Base-by-base conservation (phyloP, 257 asterid genomes). In the Nicotiana attenuata region DNA sequence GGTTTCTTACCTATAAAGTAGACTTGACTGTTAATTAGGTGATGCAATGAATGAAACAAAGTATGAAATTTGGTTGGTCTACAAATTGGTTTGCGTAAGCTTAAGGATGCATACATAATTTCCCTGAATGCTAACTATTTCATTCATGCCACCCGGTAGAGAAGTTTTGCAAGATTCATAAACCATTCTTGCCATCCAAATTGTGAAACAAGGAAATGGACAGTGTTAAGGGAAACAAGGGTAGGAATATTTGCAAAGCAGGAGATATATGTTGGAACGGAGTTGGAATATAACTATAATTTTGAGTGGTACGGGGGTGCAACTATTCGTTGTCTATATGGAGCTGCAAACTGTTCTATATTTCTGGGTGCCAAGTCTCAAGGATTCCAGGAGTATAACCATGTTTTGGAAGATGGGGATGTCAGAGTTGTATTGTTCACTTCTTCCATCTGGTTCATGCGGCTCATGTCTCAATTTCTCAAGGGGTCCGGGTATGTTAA, bases 131-230 rank as follows among this genome's bases (percentile, higher is more conserved):
- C 97, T 31, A 92, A 91, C 90, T 86, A 87, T 83, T 92, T 79
- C 65, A 92, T 93, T 55, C 98, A 93, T 85, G 98, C 99, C 50
- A 93, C 98, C 45, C 90, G 86, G 83, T 93, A 90, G 88, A 97
- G 99, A 82, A 92, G 91, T 89, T 84, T 95, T 52, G 97, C 99
- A 11, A 92, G 98, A 87, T 95, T 95, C 76, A 91, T 93, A 82
- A 95, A 95, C 83, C 99, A 95, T 89, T 93, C 99, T n/a, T n/a
- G 99, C 82, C 88, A 88, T 83, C 99, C 99, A 80, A 95, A 93
- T 84, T 95, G 98, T 84, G 98, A 95, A 89, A 95, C 99, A 69
- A 91, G 99, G 91, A 95, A 95, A 86, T 95, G 99, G 99, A 93
- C 93, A 65, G 97, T 94, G 61, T 82, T 93, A 81, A 97, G 98